These are phyloP conservation scores for Entoloma clypeatum DNA, from an alignment of 1,284 basidiomycete species.

Conservation along the genomic window DNA sequence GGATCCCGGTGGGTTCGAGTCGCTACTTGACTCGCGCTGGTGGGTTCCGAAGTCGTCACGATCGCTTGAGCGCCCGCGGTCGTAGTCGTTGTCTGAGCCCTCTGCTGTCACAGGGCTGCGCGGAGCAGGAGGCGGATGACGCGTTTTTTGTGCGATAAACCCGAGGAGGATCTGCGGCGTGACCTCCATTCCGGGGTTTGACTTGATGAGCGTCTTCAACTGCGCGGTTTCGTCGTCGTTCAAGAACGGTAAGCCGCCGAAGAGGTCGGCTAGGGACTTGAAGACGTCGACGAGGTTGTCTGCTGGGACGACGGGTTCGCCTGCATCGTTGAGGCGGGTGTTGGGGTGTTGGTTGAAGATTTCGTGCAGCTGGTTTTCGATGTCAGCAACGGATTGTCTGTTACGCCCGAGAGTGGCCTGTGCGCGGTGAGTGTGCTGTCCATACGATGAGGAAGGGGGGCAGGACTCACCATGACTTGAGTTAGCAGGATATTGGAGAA, in stretches of 20 bases:
- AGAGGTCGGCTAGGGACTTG: constrained; percentile 52
- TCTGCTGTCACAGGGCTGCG: constrained; percentile 34
- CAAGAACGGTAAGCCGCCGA: constrained; percentile 56
- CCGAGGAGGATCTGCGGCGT: constrained; percentile 62
- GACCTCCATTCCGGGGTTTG: constrained; percentile 61
- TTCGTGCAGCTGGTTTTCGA: constrained; percentile 60
- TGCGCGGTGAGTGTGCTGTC: too few species aligned
- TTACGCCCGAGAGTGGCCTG: constrained; percentile 43
- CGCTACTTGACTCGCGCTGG: constrained; percentile 53
- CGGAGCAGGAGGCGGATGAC: constrained; percentile 42
- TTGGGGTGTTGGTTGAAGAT: constrained; percentile 63
- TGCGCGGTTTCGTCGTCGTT: constrained; percentile 52
- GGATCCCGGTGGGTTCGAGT: constrained; percentile 46
- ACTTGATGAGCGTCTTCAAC: constrained; percentile 51
- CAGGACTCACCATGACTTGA: too few species aligned
- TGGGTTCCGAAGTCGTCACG: constrained; percentile 25
- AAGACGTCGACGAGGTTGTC: constrained; percentile 66
- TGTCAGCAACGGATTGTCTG: constrained; percentile 63
- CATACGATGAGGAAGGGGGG: too few species aligned
- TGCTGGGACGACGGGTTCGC: constrained; percentile 60
- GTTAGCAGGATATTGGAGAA: too few species aligned
- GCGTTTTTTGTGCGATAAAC: constrained; percentile 63
- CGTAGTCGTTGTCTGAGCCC: constrained; percentile 27
- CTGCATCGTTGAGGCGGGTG: constrained; percentile 49
- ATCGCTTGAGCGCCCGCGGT: constrained; percentile 33